Conservation (phyloP, 1,284 basidiomycete species). For the Rhodotorula sp. region DNA sequence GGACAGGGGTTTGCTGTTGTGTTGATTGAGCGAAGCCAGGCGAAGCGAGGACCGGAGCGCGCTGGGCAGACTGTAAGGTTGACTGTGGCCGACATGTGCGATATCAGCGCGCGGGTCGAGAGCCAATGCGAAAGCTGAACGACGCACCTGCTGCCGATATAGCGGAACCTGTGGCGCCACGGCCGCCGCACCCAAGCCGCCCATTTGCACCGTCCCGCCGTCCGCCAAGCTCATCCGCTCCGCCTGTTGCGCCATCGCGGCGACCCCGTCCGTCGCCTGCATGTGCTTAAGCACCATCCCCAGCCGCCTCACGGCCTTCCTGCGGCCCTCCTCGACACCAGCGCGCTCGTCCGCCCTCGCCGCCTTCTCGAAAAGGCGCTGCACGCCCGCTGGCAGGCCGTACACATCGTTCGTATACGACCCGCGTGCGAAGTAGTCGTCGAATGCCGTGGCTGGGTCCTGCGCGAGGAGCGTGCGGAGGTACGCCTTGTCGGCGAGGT, state of each 20-base stretch:
- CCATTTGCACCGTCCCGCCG: not conserved
- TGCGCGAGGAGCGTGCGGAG: constrained; percentile 31
- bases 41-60: not conserved
- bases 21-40: not conserved
- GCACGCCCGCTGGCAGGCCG: constrained; percentile 18
- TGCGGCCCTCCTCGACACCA: constrained; percentile 13
- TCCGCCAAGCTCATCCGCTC: not conserved
- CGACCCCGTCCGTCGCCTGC: not conserved
- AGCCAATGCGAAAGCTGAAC: not conserved
- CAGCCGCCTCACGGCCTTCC: constrained; percentile 30
- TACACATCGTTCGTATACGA: constrained; percentile 38
- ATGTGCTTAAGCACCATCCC: constrained; percentile 37
- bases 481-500: constrained; percentile 28
- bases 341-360: not conserved
- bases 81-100: no score
- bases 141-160: not conserved
- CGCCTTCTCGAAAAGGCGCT: constrained; percentile 22
- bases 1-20: not conserved
- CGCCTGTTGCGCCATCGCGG: not conserved
- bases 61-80: not conserved
- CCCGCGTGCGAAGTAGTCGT: constrained; percentile 21
- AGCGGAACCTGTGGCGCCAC: not conserved
- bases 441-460: constrained; percentile 18
- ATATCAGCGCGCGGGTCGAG: no score
- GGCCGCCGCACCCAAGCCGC: not conserved